Conservation (phyloP, 2,329 filamentous ascomycete genomes). For the Fusarium nematophilum region DNA sequence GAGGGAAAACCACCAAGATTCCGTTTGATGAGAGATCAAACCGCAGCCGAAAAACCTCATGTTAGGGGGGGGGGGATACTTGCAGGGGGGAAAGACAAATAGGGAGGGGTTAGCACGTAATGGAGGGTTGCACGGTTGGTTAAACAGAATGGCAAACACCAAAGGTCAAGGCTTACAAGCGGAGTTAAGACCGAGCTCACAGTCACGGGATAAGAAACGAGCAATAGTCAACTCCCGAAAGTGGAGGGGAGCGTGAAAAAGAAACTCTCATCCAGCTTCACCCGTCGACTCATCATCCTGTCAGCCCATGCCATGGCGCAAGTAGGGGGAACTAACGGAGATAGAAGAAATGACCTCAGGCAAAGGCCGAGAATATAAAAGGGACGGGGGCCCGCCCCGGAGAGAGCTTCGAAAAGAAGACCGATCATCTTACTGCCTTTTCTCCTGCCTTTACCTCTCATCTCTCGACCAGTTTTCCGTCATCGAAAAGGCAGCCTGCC, state of each 20-base stretch:
- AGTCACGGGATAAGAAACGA: neutral
- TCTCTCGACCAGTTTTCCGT: slow-evolving; percentile 32
- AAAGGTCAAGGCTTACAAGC: slow-evolving; percentile 5
- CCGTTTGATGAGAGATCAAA: slow-evolving; percentile 21
- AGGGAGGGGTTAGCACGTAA: slow-evolving; percentile 22
- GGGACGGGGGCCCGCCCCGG: slow-evolving; percentile 34
- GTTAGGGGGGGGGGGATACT: slow-evolving; percentile 19
- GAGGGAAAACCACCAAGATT: slow-evolving; percentile 39
- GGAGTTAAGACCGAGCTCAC: slow-evolving; percentile 13
- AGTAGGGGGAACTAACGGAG: slow-evolving; percentile 2
- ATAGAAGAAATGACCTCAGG: slow-evolving; percentile 36
- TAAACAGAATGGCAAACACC: slow-evolving; percentile 25
- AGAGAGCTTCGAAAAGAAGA: slow-evolving; percentile 22
- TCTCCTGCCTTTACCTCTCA: slow-evolving; percentile 12
- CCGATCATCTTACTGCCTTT: slow-evolving; percentile 25
- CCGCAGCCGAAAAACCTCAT: slow-evolving; percentile 35
- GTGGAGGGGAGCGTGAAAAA: neutral
- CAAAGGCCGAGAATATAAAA: slow-evolving; percentile 42
- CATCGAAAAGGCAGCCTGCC: slow-evolving; percentile 30
- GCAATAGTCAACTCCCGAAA: no score
- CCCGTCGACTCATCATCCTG: slow-evolving; percentile 7
- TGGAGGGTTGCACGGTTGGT: slow-evolving; percentile 29
- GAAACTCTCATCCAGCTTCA: neutral
- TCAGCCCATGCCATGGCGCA: neutral
- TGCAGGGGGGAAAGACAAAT: slow-evolving; percentile 1